phyloP scores from a whole-genome alignment of 1,284 basidiomycete species.

The Trametes pubescens region DNA sequence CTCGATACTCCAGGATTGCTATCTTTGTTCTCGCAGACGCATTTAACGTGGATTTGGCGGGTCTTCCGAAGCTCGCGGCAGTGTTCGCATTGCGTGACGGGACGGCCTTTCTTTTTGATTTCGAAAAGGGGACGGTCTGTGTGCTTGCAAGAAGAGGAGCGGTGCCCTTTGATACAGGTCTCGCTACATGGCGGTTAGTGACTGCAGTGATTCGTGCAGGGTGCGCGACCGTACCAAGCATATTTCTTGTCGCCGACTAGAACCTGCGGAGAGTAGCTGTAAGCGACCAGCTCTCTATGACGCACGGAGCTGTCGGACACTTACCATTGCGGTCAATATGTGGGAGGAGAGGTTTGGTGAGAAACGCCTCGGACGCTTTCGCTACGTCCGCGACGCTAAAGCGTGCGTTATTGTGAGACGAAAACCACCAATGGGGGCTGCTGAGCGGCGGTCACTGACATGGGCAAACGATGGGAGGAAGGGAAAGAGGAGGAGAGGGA shows the following conservation, averaged over 20 bases:
- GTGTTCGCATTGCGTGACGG: conserved; percentile 80
- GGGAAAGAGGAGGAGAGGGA: conserved; percentile 12
- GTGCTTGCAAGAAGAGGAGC: conserved; percentile 80
- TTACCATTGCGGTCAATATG: conserved; percentile 35
- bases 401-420: conserved; percentile 43
- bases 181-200: conserved; percentile 55
- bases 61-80: conserved; percentile 81
- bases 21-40: conserved; percentile 52
- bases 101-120: conserved; percentile 84
- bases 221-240: conserved; percentile 66
- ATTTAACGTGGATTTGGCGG: conserved; percentile 77
- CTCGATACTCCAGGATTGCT: not conserved
- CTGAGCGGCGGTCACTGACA: conserved; percentile 30
- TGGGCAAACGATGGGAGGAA: conserved; percentile 26
- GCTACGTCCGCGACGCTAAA: conserved; percentile 43
- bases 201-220: not conserved
- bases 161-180: conserved; percentile 86
- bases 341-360: conserved; percentile 1
- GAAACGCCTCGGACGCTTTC: conserved; percentile 39
- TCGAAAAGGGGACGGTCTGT: conserved; percentile 81
- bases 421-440: conserved; percentile 32
- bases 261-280: conserved; percentile 55
- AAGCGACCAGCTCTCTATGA: conserved; percentile 3
- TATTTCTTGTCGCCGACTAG: conserved; percentile 84
- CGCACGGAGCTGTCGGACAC: conserved; percentile 3